phyloP scores from a whole-genome alignment of 78 protist species.

The Chrysochromulina tobinii region DNA sequence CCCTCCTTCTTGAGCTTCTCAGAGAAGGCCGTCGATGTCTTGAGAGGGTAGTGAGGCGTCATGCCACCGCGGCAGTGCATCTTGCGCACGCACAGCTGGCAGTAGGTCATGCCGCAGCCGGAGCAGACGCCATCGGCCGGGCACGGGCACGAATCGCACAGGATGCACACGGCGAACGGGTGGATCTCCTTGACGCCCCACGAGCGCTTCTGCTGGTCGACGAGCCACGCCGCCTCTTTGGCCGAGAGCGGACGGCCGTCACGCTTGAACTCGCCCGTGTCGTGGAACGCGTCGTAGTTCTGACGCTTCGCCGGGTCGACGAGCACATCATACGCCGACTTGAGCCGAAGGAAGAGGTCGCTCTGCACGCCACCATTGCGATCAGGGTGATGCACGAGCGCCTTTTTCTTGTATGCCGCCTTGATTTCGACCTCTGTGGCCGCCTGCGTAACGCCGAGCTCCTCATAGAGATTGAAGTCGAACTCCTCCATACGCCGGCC shows the following conservation, averaged over 20 bases:
- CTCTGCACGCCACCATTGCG: background rate
- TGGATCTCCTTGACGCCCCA: conserved; percentile 12
- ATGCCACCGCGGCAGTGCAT: background rate
- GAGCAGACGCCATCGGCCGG: conserved; percentile 23
- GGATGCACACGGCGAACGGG: conserved; percentile 21
- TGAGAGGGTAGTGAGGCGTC: background rate
- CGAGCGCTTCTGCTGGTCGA: conserved; percentile 20
- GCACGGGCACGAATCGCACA: conserved; percentile 22
- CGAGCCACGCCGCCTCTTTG: conserved; percentile 26
- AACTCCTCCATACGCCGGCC: background rate
- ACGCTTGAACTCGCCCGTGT: background rate
- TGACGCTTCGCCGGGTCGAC: background rate
- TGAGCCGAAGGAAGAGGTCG: background rate
- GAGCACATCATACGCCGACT: conserved; percentile 14
- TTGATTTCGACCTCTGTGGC: background rate
- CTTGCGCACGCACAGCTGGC: conserved; percentile 25
- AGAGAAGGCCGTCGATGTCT: background rate
- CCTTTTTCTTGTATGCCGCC: background rate
- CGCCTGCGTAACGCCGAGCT: background rate
- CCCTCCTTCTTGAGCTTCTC: background rate
- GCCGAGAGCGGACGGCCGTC: conserved; percentile 7
- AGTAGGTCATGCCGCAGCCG: conserved; percentile 16
- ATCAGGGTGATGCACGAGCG: background rate
- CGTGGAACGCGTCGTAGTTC: conserved; percentile 1
- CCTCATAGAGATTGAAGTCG: background rate